Base-by-base conservation (phyloP, 1,284 basidiomycete species). In the Boletus hoseneyae region DNA sequence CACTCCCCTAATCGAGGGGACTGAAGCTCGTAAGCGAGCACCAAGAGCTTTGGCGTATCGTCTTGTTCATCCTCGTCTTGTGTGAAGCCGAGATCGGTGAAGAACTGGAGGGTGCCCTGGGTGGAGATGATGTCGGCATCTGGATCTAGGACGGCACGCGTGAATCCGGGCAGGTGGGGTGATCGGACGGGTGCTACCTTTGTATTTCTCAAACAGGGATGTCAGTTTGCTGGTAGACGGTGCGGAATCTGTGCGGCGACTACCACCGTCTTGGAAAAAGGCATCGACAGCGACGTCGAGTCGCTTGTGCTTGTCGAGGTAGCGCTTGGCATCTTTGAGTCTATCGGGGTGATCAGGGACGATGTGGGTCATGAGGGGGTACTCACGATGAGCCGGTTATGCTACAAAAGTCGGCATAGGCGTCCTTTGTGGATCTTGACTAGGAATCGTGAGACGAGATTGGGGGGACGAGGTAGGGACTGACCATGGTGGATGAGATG, bases 201-300 rank as follows among this genome's bases (percentile, higher is more conserved):
- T 89, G 70, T 92, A 95, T 51, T 75, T 74, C 50, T 92, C 83
- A 61, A 93, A 95, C 6, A 93, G 64, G 12, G 73, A 62, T 42
- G 70, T 77, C 27, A 95, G 70, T 60, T 82, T 82, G 67, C 71
- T 77, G 34, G 78, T 77, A 3, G 82, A 83, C 2, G 64, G 64
- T 4, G 59, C 50, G 10, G 60, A 33, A 4, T 64, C 53, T 45
- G 57, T 27, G 55, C 64, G 64, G 47, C 63, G 61, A 42, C 51
- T 36, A 3, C 61, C 57, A 38, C 46, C 30, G 45, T 85, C 77
- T 56, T 73, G 80, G 70, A 80, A 92, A 66, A 77, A 93, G 0
- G 85, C 82, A 67, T 93, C 85, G 37, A 92, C 72, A 10, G 92
- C 90, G 10, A 75, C 69, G 46, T 93, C 90, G 39, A 91, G 66